Conservation (phyloP, 129 eudicot species). For the Daucus carota region DNA sequence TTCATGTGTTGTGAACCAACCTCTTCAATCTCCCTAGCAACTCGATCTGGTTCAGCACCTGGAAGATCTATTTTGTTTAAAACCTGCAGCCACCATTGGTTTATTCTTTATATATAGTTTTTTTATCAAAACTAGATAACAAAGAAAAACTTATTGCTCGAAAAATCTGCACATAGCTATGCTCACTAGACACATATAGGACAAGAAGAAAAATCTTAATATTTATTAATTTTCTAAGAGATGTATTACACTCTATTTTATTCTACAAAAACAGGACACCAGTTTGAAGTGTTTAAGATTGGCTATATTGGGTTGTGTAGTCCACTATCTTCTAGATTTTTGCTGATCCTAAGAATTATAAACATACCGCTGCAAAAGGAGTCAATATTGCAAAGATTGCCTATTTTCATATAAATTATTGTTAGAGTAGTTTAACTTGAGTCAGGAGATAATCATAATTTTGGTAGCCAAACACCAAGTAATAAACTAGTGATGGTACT, state of each 20-base stretch:
- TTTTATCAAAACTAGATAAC: neutral
- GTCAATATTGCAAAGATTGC: neutral
- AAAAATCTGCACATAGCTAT: neutral
- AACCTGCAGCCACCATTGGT: constrained; percentile 44
- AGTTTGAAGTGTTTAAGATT: neutral
- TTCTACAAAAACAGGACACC: neutral
- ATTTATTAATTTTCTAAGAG: neutral
- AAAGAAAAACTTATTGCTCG: neutral
- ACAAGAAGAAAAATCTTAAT: neutral
- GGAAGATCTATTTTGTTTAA: constrained; percentile 97
- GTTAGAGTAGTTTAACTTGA: neutral
- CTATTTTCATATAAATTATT: neutral
- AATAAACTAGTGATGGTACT: neutral
- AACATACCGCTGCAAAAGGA: neutral
- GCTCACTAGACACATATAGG: neutral
- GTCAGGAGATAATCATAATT: neutral
- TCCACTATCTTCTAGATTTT: neutral
- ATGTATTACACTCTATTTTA: neutral
- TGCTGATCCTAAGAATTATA: neutral
- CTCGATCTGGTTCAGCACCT: constrained; percentile 95
- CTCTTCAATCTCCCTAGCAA: constrained; percentile 91
- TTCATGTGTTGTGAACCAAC: constrained; percentile 35
- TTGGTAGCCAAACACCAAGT: neutral
- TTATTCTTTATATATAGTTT: neutral
- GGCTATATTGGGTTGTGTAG: neutral